Evolutionary conservation across 2,329 filamentous ascomycete species (phyloP), one percentile per base, ranked within the genome.

Genomic region (Diaporthe citrichinensis): DNA sequence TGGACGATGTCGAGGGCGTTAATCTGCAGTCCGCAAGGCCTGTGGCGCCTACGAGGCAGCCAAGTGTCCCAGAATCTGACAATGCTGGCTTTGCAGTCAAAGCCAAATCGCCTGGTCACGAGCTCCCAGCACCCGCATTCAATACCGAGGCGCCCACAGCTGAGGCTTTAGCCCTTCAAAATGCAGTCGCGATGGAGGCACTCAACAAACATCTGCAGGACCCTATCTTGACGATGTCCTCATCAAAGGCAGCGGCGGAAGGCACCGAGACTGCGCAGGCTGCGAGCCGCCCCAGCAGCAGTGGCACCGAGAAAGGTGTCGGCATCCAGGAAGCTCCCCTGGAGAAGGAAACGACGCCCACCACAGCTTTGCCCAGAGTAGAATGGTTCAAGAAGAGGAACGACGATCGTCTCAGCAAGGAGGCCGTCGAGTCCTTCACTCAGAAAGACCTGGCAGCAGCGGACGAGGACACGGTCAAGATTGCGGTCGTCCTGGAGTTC

Each of bases 401-500:
- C n/a, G 57, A 59, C 4, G 51, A 41, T 31, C 59, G 71, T 46
- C 36, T 67, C 15, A 58, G 44, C 53, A 71, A 55, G 23, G 59
- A 73, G 28, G 71, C 76, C 34, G 68, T 73, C 25, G 71, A 77
- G 74, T 62, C 79, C 73, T 44, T 80, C 78, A 20, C 76, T 74
- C 65, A 81, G 79, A 65, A 77, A 78, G 46, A 76, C 78, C 10
- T 79, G 74, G 68, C 77, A 72, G 10, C 17, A 72, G 23, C 73
- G 41, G 78, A 73, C 7, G 79, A 80, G 23, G 78, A 79, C 36
- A 15, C 74, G 62, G 77, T 79, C 72, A 82, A 83, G 76, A 81
- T 85, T 75, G 83, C 83, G 25, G 83, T 85, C 10, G 79, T 81
- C 10, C 81, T 85, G 44, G 84, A 84, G 75, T 84, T 85, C 74